Percentiles rank a stretch among this genome's conserved stretches.
These are phyloP conservation scores for Fraxinus americana DNA, from an alignment of 257 asterid species.

Conservation along the genomic window DNA sequence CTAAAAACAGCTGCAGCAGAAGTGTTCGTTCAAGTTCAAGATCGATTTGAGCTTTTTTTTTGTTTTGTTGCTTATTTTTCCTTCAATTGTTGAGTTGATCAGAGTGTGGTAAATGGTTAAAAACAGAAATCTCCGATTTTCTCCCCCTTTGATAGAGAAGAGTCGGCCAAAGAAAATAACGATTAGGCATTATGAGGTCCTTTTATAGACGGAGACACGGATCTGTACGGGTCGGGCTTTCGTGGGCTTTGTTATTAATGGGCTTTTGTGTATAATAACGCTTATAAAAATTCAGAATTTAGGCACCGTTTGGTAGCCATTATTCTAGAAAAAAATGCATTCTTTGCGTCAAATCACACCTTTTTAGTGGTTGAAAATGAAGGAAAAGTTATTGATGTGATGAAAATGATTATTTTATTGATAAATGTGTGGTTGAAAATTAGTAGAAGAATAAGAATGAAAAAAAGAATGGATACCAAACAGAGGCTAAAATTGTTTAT, in stretches of 20 bases:
- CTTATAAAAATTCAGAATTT: too few species aligned
- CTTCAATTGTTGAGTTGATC: background rate
- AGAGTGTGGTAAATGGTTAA: background rate
- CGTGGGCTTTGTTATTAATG: background rate
- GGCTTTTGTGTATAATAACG: background rate
- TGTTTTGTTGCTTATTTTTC: background rate
- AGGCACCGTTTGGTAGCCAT: too few species aligned
- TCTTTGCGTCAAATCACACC: too few species aligned
- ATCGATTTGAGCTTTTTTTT: background rate
- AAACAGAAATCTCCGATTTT: conserved; percentile 21
- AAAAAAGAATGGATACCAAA: too few species aligned
- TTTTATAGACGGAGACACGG: conserved; percentile 39
- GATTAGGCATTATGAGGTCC: background rate
- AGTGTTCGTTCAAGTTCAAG: background rate
- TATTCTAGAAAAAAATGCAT: too few species aligned
- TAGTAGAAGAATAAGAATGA: too few species aligned
- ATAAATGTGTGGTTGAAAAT: too few species aligned
- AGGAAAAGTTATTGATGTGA: too few species aligned
- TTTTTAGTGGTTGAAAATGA: too few species aligned
- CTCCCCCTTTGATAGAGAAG: conserved; percentile 23
- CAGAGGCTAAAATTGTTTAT: too few species aligned
- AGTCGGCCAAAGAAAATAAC: background rate
- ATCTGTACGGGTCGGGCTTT: background rate
- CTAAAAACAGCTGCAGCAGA: background rate
- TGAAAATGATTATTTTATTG: too few species aligned